Evolutionary conservation across 208 protist species (phyloP).

Genomic region (Acanthamoeba castellanii): DNA sequence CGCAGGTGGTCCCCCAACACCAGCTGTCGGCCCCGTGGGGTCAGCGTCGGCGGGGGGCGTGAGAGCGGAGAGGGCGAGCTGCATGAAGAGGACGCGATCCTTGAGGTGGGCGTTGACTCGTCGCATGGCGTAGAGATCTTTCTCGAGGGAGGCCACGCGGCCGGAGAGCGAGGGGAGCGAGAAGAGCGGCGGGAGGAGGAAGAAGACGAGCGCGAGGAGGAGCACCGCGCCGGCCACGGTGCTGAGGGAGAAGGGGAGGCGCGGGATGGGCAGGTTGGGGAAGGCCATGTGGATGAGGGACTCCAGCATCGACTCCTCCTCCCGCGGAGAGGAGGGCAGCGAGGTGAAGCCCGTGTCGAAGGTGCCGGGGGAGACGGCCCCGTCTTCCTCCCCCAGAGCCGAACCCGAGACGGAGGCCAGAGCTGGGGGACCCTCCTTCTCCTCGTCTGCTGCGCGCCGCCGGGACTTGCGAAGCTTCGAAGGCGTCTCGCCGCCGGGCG

Average conservation of each 20-base stretch:
- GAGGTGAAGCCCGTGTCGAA: too few relatives aligned
- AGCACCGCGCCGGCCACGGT: not conserved
- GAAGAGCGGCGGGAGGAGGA: not conserved
- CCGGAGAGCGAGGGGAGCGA: not conserved
- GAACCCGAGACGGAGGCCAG: too few relatives aligned
- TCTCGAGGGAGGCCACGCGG: not conserved
- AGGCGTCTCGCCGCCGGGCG: not conserved
- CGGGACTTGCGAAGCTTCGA: not conserved
- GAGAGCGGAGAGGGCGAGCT: conserved; percentile 17
- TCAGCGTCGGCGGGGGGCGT: not conserved
- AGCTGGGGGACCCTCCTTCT: not conserved
- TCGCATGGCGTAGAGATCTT: not conserved
- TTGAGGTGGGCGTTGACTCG: not conserved
- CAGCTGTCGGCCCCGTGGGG: too few relatives aligned
- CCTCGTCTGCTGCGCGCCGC: not conserved
- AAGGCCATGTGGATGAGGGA: not conserved
- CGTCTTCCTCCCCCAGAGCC: too few relatives aligned
- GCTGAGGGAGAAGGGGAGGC: not conserved
- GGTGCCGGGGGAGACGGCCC: too few relatives aligned
- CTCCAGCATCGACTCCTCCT: not conserved
- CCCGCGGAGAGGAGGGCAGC: too few relatives aligned
- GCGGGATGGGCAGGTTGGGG: not conserved
- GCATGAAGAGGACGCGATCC: conserved; percentile 33
- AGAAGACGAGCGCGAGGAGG: not conserved
- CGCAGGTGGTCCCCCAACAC: not conserved